Base-by-base conservation (phyloP, 352 stramenopile genomes). In the Thraustochytrium striatum region DNA sequence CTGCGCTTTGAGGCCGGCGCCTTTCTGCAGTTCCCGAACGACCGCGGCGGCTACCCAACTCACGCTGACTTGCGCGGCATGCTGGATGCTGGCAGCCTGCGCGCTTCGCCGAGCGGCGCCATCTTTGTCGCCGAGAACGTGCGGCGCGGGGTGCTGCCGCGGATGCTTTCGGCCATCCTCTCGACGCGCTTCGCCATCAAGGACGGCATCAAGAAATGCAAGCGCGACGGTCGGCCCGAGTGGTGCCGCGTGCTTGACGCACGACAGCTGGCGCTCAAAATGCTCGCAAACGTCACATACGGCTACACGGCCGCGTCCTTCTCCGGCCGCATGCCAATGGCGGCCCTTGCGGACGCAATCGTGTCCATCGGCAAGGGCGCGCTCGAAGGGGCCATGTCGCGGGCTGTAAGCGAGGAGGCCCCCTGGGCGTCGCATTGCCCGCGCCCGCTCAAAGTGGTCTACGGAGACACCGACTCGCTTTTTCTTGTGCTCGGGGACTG, bases 201-300 rank as follows among this genome's bases (percentile, higher is more conserved):
- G 82, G 91, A 96, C 35, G 92, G 94, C 1, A 95, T 98, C 86
- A 98, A 98, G 78, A 70, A 75, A n/a, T 72, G 58, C 58, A 32
- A 72, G 35, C 53, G 83, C 2, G 44, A 81, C 25, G 53, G 57
- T 21, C 79, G 69, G 21, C 50, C 58, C 39, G 83, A 43, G 69
- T 89, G 72, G 70, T 38, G 62, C 21, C 82, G 89, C 57, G 88
- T 92, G 59, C 85, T 97, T 25, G 89, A 96, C 85, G 90, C 90
- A 21, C 84, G 90, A 30, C 91, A 97, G 83, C 84, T 98, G 16
- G 96, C 96, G 30, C 86, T 99, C 19, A 99, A 99, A 85, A 95
- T 99, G 88, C 94, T 99, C 57, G 93, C 96, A 2, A 99, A 99
- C 85, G 96, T 99, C 33, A 99, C 95, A 19, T 99, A 99, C 84